Evolutionary conservation across 2,329 filamentous ascomycete genomes (phyloP).

Genomic region (Diaporthe batatas): DNA sequence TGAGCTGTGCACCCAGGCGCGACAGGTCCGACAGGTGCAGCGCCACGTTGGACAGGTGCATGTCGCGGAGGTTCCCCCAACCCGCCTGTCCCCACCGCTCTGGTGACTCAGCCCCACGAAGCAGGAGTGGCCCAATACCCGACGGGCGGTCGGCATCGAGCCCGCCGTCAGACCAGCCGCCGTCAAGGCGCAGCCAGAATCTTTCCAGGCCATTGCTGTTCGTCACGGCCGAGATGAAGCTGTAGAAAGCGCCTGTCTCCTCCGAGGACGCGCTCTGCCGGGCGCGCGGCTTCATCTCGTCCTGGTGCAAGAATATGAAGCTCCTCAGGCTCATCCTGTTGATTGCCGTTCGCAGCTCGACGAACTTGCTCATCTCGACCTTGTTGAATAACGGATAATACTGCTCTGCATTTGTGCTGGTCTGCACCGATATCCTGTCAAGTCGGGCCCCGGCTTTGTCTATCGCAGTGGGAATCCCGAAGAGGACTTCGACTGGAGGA

Average conservation of each 20-base stretch:
- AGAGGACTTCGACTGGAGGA: conserved; percentile 17
- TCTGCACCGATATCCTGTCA: conserved; percentile 34
- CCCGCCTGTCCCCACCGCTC: not conserved
- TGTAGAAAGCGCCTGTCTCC: conserved; percentile 17
- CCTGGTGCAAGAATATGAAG: conserved; percentile 33
- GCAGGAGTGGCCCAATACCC: not conserved
- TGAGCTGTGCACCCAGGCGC: not conserved
- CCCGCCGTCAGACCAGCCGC: conserved; percentile 29
- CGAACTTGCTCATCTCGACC: not conserved
- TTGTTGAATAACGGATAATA: conserved; percentile 25
- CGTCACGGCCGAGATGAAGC: conserved; percentile 33
- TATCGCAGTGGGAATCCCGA: conserved; percentile 17
- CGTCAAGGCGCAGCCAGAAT: conserved; percentile 31
- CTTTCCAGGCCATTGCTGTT: conserved; percentile 31
- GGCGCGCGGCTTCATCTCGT: not conserved
- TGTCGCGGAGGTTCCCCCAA: conserved; percentile 18
- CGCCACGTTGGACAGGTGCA: conserved; percentile 31
- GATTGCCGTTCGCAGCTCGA: conserved; percentile 11
- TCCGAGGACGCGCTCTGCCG: not conserved
- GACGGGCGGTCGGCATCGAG: not conserved
- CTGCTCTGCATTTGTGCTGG: conserved; percentile 21
- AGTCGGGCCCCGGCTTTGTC: conserved; percentile 15
- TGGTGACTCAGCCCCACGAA: not conserved
- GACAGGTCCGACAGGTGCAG: conserved; percentile 26
- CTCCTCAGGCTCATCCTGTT: conserved; percentile 21